phyloP scores from a whole-genome alignment of 139 green algal genomes.

The Chlorella sp. region DNA sequence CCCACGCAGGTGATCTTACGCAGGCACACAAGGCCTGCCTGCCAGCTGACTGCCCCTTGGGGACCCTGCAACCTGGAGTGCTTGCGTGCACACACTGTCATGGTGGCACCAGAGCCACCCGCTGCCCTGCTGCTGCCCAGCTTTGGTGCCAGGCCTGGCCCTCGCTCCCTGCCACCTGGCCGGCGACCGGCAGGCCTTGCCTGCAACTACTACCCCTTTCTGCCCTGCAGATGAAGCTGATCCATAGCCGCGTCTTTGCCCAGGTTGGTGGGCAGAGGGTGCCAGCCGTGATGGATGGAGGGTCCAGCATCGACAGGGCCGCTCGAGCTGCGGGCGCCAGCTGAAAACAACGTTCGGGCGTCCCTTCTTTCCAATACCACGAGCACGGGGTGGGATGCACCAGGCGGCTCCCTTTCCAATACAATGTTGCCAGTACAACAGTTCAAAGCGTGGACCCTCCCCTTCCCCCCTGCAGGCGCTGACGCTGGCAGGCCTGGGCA shows the following conservation, averaged over 20 bases:
- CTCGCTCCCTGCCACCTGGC: background rate
- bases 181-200: background rate
- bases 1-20: constrained; percentile 17
- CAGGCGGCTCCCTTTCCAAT: background rate
- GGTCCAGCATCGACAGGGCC: too few species aligned
- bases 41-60: background rate
- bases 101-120: background rate
- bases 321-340: background rate
- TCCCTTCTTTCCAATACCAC: too few species aligned
- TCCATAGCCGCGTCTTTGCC: constrained; percentile 56
- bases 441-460: background rate
- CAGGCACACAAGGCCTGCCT: background rate
- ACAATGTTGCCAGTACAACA: too few species aligned
- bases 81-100: background rate
- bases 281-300: background rate
- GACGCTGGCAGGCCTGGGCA: constrained; percentile 49
- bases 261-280: constrained; percentile 26
- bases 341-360: too few species aligned
- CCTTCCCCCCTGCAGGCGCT: constrained; percentile 39
- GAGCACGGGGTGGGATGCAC: too few species aligned
- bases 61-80: background rate
- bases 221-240: constrained; percentile 49
- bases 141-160: too few species aligned
- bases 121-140: background rate
- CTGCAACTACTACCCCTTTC: background rate